Evolutionary conservation across 2,329 filamentous ascomycete genomes (phyloP).

Genomic region (Chaetomiaceae sp.): DNA sequence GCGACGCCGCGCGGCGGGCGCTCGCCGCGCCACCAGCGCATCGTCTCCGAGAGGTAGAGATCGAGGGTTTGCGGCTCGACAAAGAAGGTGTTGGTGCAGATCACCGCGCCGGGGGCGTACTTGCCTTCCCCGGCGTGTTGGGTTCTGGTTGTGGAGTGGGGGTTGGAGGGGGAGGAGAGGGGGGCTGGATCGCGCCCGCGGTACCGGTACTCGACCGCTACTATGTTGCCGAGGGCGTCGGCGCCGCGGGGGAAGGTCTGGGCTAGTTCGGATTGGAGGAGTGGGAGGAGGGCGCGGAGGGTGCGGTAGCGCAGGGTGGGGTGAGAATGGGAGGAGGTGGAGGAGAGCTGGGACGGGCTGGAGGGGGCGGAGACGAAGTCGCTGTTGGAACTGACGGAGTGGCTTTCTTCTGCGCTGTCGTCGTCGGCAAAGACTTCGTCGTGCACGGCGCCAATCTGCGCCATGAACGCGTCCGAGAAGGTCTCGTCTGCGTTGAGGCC

Average conservation of each 20-base stretch:
- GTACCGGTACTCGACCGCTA: conserved; percentile 50
- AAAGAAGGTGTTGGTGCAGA: conserved; percentile 54
- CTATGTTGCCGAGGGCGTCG: conserved; percentile 43
- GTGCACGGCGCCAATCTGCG: conserved; percentile 64
- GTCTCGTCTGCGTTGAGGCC: conserved; percentile 54
- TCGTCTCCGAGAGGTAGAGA: conserved; percentile 59
- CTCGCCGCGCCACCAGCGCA: conserved; percentile 85
- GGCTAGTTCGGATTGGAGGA: conserved; percentile 42
- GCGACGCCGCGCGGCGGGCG: conserved; percentile 67
- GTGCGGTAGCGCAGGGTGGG: conserved; percentile 41
- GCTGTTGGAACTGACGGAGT: conserved; percentile 18
- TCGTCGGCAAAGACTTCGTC: conserved; percentile 56
- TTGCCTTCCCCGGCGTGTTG: no score
- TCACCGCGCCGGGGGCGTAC: conserved; percentile 37
- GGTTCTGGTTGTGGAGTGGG: no score
- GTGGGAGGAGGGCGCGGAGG: conserved; percentile 40
- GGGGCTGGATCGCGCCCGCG: conserved; percentile 32
- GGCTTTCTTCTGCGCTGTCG: no score
- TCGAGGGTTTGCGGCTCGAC: conserved; percentile 61
- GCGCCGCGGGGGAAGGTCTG: conserved; percentile 48
- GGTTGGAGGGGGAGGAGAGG: no score
- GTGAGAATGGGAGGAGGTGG: conserved; percentile 12
- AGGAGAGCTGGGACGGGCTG: conserved; percentile 10
- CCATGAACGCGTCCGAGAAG: conserved; percentile 76
- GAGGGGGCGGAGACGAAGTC: conserved; percentile 32